Conservation (phyloP, 2,329 filamentous ascomycete genomes). For the Chalaropsis ovoidea region DNA sequence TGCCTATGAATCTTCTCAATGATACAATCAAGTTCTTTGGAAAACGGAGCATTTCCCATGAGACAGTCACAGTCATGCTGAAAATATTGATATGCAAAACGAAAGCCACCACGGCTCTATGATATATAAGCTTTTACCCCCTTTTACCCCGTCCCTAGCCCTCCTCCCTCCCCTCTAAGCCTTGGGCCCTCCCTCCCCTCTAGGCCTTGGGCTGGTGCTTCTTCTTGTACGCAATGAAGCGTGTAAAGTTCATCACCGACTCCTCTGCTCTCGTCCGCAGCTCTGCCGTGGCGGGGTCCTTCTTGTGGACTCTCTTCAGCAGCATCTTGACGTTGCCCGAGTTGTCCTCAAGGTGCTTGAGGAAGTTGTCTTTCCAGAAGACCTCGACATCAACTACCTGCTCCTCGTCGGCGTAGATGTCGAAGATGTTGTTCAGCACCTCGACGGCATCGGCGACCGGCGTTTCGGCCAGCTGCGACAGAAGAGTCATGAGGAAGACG, state of each 20-base stretch:
- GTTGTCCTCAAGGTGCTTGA: conserved; percentile 47
- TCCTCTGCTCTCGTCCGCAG: conserved; percentile 52
- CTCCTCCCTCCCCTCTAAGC: background rate
- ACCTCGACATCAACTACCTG: conserved; percentile 50
- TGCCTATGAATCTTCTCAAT: background rate
- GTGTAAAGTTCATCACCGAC: conserved; percentile 47
- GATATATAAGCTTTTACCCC: conserved; percentile 6
- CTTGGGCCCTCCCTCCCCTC: too few relatives aligned
- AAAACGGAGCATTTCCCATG: conserved; percentile 2
- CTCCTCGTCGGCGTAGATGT: conserved; percentile 55
- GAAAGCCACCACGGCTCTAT: background rate
- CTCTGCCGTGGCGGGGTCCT: conserved; percentile 40
- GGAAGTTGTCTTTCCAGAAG: conserved; percentile 53
- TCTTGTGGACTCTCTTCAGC: conserved; percentile 53
- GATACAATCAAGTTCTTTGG: background rate
- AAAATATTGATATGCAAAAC: background rate
- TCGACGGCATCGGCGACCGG: conserved; percentile 51
- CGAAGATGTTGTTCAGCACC: conserved; percentile 56
- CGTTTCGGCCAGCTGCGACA: conserved; percentile 43
- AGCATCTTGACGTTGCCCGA: conserved; percentile 46
- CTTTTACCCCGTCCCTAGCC: background rate
- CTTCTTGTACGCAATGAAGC: conserved; percentile 57
- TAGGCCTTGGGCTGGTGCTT: conserved; percentile 40
- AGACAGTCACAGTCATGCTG: background rate
- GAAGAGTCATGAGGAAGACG: conserved; percentile 49